Evolutionary conservation across 371 early-diverging fungal species (phyloP).

Genomic region (Globomyces sp.): DNA sequence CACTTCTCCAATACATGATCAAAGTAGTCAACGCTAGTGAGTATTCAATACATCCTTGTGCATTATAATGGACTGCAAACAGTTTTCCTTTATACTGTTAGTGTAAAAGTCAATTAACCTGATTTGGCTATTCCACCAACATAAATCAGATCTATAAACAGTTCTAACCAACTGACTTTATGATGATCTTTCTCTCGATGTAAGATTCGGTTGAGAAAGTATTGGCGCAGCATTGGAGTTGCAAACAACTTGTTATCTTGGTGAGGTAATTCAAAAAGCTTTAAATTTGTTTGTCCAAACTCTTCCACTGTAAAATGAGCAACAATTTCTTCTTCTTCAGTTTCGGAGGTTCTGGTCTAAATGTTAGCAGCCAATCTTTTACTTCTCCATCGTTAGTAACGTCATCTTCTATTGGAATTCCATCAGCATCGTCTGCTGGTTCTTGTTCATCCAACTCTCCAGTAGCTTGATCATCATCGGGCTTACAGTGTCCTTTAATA

Average conservation of each 20-base stretch:
- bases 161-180: constrained; percentile 24
- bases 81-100: too few relatives aligned
- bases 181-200: constrained; percentile 21
- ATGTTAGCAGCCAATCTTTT: not conserved
- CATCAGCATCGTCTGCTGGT: not conserved
- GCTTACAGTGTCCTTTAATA: constrained; percentile 1
- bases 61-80: not conserved
- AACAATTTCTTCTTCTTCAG: not conserved
- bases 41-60: not conserved
- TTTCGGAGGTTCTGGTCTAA: not conserved
- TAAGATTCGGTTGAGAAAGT: constrained; percentile 17
- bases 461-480: not conserved
- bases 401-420: not conserved
- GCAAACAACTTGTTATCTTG: constrained; percentile 17
- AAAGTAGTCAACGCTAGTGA: constrained; percentile 10
- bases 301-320: not conserved
- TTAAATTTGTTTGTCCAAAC: not conserved
- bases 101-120: not conserved
- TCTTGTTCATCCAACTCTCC: not conserved
- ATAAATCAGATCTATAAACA: constrained; percentile 33
- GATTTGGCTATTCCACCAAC: constrained; percentile 24
- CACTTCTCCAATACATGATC: constrained; percentile 7
- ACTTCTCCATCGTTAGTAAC: not conserved
- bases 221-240: constrained; percentile 24
- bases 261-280: not conserved